These are phyloP conservation scores for Solanum gandarillasii DNA, from an alignment of 257 asterid species.

Conservation along the genomic window DNA sequence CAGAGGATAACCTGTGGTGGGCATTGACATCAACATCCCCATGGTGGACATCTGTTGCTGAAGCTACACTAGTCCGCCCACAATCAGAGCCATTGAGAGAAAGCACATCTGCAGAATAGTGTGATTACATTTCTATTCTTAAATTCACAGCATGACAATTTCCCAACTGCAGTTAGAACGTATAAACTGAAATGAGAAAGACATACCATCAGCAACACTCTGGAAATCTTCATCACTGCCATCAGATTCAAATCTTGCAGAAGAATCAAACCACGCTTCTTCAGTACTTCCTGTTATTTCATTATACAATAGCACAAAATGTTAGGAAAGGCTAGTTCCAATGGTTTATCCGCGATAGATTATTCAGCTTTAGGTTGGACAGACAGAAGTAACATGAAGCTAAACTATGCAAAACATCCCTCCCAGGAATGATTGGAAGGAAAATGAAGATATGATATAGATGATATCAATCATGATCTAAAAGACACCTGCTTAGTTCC, in stretches of 20 bases:
- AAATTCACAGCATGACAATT: neutral
- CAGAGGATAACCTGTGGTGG: conserved; percentile 14
- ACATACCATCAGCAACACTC: conserved; percentile 80
- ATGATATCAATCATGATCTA: neutral
- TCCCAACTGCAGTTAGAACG: neutral
- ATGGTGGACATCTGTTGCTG: conserved; percentile 12
- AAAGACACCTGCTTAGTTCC: neutral
- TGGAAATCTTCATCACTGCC: conserved; percentile 90
- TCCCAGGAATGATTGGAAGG: neutral
- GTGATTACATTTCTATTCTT: neutral
- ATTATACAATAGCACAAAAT: neutral
- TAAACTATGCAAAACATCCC: neutral
- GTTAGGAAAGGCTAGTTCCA: neutral
- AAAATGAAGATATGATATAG: neutral
- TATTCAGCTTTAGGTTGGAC: neutral
- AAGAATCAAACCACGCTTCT: conserved; percentile 90
- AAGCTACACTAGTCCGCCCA: conserved; percentile 9
- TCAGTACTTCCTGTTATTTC: conserved; percentile 49
- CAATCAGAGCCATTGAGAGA: conserved; percentile 43
- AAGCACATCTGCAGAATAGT: conserved; percentile 35
- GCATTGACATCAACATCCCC: conserved; percentile 20
- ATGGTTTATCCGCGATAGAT: neutral
- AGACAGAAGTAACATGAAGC: neutral
- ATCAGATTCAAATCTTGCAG: conserved; percentile 66
- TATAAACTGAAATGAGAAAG: neutral